Evolutionary conservation across 805 yeast genomes (phyloP).

Genomic region (Saccharomycopsis fermentans): DNA sequence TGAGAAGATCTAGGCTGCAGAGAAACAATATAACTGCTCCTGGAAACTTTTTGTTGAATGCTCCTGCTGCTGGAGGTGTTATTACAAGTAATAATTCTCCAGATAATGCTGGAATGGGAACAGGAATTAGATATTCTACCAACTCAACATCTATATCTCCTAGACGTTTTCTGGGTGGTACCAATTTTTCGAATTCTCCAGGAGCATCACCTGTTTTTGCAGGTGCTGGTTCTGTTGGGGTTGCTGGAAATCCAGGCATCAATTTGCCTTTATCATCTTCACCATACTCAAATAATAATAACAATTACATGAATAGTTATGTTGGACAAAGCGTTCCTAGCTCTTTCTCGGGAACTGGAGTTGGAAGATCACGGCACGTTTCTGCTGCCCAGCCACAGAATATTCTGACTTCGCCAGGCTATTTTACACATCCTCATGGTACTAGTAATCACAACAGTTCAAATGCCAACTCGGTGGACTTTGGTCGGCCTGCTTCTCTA

Average conservation of each 20-base stretch:
- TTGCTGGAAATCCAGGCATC: neutral
- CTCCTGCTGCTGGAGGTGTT: neutral
- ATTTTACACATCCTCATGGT: neutral
- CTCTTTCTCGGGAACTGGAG: neutral
- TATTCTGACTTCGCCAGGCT: neutral
- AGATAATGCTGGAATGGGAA: neutral
- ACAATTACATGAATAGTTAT: neutral
- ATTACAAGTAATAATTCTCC: neutral
- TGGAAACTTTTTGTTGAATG: neutral
- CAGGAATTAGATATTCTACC: neutral
- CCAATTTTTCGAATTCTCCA: neutral
- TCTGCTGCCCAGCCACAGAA: neutral
- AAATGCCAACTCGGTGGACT: neutral
- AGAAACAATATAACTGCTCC: neutral
- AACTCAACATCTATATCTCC: neutral
- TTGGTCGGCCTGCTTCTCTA: neutral
- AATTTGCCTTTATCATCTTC: neutral
- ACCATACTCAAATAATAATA: neutral
- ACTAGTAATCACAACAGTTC: neutral
- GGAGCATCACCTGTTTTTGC: neutral
- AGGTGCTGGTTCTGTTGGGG: neutral
- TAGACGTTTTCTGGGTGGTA: neutral
- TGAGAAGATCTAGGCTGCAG: neutral
- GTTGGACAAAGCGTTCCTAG: neutral
- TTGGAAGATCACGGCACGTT: neutral